Conservation (phyloP, 768 basidiomycete species). For the Cystofilobasidium bisporidii region DNA sequence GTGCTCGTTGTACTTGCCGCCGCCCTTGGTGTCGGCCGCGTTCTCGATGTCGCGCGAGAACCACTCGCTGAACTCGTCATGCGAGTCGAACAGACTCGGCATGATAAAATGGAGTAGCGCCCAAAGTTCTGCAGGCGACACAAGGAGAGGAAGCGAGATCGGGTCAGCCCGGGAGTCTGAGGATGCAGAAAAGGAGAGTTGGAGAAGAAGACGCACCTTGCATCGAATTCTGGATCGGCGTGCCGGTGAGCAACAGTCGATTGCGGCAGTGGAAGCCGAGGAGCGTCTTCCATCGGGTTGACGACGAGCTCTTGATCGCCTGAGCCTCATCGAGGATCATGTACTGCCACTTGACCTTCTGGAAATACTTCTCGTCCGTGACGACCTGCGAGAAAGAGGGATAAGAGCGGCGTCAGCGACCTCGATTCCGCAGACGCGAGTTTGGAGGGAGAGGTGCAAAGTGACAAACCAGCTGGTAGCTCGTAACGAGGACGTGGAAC, state of each 20-base stretch:
- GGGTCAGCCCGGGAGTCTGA: neutral
- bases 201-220: constrained; percentile 56
- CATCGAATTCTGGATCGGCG: constrained; percentile 99
- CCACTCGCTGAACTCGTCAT: constrained; percentile 99
- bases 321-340: constrained; percentile 99
- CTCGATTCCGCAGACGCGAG: neutral
- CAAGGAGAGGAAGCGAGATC: constrained; percentile 19
- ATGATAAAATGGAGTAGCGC: constrained; percentile 98
- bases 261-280: constrained; percentile 94
- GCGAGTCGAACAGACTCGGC: constrained; percentile 97
- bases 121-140: constrained; percentile 86
- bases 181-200: neutral
- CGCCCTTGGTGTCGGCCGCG: constrained; percentile 63
- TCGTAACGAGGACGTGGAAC: constrained; percentile 92
- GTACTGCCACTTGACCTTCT: constrained; percentile 97
- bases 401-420: neutral
- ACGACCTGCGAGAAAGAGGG: constrained; percentile 53
- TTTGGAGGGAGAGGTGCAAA: too few species aligned
- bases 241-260: constrained; percentile 85
- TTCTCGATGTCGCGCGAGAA: constrained; percentile 99
- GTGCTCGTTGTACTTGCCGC: constrained; percentile 83
- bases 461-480: constrained; percentile 74
- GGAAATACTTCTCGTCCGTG: constrained; percentile 95
- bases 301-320: constrained; percentile 96
- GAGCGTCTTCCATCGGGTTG: constrained; percentile 92